Evolutionary conservation across 2,329 filamentous ascomycete species (phyloP), one percentile per base, ranked within the genome.

Genomic region (Talaromyces marneffei): DNA sequence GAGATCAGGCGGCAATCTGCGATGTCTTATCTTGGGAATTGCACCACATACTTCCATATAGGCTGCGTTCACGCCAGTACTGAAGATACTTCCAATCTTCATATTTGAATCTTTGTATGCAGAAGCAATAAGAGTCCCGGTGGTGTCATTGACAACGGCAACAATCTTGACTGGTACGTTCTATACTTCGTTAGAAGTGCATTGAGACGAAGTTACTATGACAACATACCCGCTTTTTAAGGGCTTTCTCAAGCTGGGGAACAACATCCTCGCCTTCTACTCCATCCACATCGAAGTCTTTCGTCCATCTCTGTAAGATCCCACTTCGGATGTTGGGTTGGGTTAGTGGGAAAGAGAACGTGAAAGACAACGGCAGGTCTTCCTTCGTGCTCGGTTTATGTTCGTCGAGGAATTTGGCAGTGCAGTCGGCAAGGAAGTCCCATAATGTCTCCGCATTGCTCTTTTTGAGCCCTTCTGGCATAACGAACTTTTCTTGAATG

Each of bases 51-150:
- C 77, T 77, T 97, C 92, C 88, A 97, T 94, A 79, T 97, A 97
- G 33, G 92, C 92, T 33, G 92, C 92, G 69, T 97, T 97, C 80
- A 92, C 96, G 60, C 92, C 92, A 5, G 93, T 97, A 68, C 93
- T 92, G 69, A 97, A 96, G 71, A 97, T 96, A 75, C 92, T 96
- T 57, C 92, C 92, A 67, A 96, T 91, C 77, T 87, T 91, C 82
- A 95, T 91, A 69, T 87, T 85, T 40, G 87, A 82, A 73, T 97
- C 91, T 18, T 89, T 93, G 78, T 97, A 97, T 40, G 89, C 89
- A 23, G 92, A 96, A 63, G 92, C 92, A 70, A 97, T 92, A 69
- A 97, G 81, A 35, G 93, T 96, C 66, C 92, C 92, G 7, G 91
- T 96, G 18, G 92, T 97, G 74, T 97, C 92, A 75, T 97, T 97